Conservation (phyloP, 257 asterid species). For the Capsicum chinense region DNA sequence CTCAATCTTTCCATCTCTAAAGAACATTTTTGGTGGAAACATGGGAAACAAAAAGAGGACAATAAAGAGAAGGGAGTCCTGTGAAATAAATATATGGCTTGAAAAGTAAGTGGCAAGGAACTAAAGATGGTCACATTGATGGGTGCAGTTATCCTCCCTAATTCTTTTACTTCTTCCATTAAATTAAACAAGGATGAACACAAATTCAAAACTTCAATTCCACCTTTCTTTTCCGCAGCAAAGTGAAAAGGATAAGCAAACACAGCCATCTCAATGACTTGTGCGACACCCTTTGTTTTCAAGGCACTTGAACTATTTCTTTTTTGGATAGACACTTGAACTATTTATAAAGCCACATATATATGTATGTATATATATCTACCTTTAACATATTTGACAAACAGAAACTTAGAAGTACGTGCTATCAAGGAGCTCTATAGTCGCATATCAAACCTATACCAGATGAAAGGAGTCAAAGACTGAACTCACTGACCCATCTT, state of each 20-base stretch:
- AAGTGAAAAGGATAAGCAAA: background rate
- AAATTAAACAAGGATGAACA: background rate
- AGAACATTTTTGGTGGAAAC: background rate
- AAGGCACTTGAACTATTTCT: constrained; percentile 9
- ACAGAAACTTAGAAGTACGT: background rate
- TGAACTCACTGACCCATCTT: background rate
- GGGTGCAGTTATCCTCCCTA: background rate
- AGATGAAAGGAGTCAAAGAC: background rate
- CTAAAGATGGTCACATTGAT: background rate
- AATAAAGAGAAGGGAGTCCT: background rate
- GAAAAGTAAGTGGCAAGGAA: constrained; percentile 13
- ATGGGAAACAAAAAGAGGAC: background rate
- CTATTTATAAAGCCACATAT: background rate
- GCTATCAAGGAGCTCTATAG: background rate
- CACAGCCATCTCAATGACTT: constrained; percentile 7
- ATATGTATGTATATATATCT: background rate
- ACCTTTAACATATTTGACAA: background rate
- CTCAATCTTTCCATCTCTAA: constrained; percentile 3
- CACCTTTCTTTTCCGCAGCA: background rate
- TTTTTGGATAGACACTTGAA: constrained; percentile 6
- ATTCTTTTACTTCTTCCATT: constrained; percentile 1
- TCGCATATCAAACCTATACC: constrained; percentile 11
- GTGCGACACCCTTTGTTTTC: background rate
- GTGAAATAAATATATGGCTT: background rate
- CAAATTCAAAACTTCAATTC: background rate